Evolutionary conservation across 305 asterid genomes (phyloP).

Genomic region (Rubia tinctorum): DNA sequence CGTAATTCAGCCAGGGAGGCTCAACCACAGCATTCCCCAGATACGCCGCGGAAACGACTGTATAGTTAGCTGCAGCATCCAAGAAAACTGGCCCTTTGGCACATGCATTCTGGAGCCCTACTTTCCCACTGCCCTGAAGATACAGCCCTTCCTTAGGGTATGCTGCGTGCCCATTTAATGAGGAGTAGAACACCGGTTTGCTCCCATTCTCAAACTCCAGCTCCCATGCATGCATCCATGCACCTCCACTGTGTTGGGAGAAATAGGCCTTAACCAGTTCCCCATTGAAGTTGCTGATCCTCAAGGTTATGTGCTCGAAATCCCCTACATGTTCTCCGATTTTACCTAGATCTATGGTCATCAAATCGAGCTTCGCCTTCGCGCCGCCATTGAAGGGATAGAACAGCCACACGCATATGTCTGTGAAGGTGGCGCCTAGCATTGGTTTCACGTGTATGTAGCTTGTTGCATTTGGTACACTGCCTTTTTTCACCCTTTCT

Average conservation of each 20-base stretch:
- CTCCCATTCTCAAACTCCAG: constrained; percentile 54
- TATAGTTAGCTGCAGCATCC: constrained; percentile 25
- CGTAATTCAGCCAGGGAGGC: constrained; percentile 40
- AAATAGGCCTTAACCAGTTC: constrained; percentile 56
- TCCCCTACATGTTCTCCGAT: constrained; percentile 85
- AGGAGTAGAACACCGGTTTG: constrained; percentile 53
- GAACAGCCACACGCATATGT: constrained; percentile 62
- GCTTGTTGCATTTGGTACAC: constrained; percentile 32
- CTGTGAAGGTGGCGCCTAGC: constrained; percentile 68
- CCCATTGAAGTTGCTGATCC: constrained; percentile 75
- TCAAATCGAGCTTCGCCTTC: constrained; percentile 51
- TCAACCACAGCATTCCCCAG: constrained; percentile 25
- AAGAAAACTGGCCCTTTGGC: constrained; percentile 25
- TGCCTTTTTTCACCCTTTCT: constrained; percentile 56
- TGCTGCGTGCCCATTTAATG: constrained; percentile 65
- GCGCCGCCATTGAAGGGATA: constrained; percentile 91
- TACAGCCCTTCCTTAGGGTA: constrained; percentile 50
- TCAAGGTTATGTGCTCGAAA: constrained; percentile 82
- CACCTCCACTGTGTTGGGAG: constrained; percentile 65
- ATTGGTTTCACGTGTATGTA: constrained; percentile 68
- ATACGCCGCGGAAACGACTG: constrained; percentile 25
- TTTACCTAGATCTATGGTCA: constrained; percentile 47
- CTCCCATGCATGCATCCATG: constrained; percentile 45
- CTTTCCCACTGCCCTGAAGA: constrained; percentile 48
- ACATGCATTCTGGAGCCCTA: constrained; percentile 63